Percentiles rank a stretch among this genome's conserved stretches.
Evolutionary conservation across 768 basidiomycete genomes (phyloP).

Genomic region (Kwoniella bestiolae): DNA sequence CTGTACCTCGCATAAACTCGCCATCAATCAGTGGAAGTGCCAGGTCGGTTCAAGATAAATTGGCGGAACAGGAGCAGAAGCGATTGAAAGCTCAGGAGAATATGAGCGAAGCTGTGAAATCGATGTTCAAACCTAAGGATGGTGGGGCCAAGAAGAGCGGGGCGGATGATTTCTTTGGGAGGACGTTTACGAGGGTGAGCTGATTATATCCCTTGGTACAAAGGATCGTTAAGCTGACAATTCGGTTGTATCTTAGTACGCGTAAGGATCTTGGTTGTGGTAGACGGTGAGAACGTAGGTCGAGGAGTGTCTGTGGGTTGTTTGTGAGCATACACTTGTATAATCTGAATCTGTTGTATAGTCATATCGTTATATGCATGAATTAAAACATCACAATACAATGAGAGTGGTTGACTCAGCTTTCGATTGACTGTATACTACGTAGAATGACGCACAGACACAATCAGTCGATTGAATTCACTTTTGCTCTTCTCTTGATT

Average conservation of each 20-base stretch:
- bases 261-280: too few species aligned
- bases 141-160: slow-evolving; percentile 59
- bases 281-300: too few species aligned
- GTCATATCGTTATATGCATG: too few species aligned
- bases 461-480: too few species aligned
- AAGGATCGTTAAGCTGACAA: background rate
- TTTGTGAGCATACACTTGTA: too few species aligned
- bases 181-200: slow-evolving; percentile 87
- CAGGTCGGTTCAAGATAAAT: slow-evolving; percentile 70
- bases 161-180: slow-evolving; percentile 88
- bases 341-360: too few species aligned
- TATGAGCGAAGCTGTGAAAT: slow-evolving; percentile 86
- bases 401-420: too few species aligned
- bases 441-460: too few species aligned
- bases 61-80: slow-evolving; percentile 81
- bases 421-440: too few species aligned
- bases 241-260: background rate
- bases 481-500: too few species aligned
- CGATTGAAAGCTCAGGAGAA: slow-evolving; percentile 65
- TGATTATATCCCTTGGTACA: background rate
- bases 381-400: too few species aligned
- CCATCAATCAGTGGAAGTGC: slow-evolving; percentile 38
- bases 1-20: slow-evolving; percentile 2
- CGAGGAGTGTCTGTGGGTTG: too few species aligned
- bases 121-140: slow-evolving; percentile 70